Conservation (phyloP, 352 stramenopile species). For the Globisporangium orthogonon region DNA sequence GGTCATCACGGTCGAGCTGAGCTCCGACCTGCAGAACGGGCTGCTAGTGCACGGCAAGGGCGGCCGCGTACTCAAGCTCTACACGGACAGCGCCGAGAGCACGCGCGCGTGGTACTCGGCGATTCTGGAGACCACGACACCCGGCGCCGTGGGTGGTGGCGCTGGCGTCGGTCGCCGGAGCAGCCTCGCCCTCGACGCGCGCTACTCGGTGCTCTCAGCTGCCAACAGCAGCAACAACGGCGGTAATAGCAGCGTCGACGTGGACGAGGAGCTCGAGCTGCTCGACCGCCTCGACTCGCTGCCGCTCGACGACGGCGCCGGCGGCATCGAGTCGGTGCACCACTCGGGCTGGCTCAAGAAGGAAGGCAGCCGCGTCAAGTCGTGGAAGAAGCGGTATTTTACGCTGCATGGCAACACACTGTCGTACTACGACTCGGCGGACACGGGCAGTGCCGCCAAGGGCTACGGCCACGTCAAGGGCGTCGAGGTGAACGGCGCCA, state of each 20-base stretch:
- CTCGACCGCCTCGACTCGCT: conserved; percentile 51
- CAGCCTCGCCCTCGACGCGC: conserved; percentile 13
- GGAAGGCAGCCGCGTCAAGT: conserved; percentile 70
- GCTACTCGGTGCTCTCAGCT: conserved; percentile 40
- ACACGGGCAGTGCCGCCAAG: conserved; percentile 67
- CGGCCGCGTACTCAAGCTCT: conserved; percentile 81
- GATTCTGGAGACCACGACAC: conserved; percentile 61
- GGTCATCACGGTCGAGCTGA: conserved; percentile 82
- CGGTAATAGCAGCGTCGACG: conserved; percentile 23
- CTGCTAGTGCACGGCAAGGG: conserved; percentile 72
- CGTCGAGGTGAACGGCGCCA: conserved; percentile 66
- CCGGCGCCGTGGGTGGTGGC: neutral
- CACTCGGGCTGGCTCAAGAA: conserved; percentile 81
- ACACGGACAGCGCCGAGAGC: conserved; percentile 69
- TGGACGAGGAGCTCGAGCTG: conserved; percentile 50
- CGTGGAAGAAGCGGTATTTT: conserved; percentile 80
- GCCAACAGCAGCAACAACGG: conserved; percentile 16
- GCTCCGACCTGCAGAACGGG: conserved; percentile 76
- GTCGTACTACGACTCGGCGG: conserved; percentile 79
- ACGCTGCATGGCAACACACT: conserved; percentile 67
- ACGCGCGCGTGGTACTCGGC: conserved; percentile 70
- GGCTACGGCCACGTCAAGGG: conserved; percentile 69
- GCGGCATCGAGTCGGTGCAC: conserved; percentile 37
- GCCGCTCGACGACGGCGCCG: conserved; percentile 47
- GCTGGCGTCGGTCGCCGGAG: conserved; percentile 11